A percentile compares a stretch with the other conserved stretches of the same genome.
Conservation (phyloP, 805 yeast genomes). For the Naumovozyma castellii region DNA sequence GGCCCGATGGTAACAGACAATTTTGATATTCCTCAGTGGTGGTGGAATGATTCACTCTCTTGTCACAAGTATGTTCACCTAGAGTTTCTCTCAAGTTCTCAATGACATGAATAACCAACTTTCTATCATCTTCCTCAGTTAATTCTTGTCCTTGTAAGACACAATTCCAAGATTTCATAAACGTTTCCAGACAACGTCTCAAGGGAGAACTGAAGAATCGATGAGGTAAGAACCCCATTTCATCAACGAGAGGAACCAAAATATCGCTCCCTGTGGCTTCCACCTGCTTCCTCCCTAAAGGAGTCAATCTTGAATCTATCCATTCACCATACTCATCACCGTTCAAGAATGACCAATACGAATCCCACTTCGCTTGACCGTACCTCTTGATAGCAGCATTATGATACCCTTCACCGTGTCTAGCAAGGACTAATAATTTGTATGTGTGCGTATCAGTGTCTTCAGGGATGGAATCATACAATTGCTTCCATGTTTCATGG, state of each 20-base stretch:
- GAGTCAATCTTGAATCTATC: conserved; percentile 47
- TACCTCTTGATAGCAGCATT: conserved; percentile 46
- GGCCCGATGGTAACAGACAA: conserved; percentile 14
- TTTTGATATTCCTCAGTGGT: conserved; percentile 14
- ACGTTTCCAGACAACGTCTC: conserved; percentile 53
- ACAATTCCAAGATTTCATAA: conserved; percentile 47
- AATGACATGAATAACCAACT: conserved; percentile 14
- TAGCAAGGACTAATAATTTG: conserved; percentile 22
- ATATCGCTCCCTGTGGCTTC: conserved; percentile 30
- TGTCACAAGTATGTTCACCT: conserved; percentile 53
- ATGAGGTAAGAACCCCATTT: conserved; percentile 49
- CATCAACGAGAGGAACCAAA: conserved; percentile 14
- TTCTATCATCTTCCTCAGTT: conserved; percentile 26
- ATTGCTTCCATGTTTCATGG: conserved; percentile 14
- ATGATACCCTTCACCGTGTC: conserved; percentile 68
- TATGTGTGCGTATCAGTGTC: conserved; percentile 14
- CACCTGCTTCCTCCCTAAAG: conserved; percentile 48
- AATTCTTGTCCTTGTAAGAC: conserved; percentile 12
- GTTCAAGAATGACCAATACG: conserved; percentile 40
- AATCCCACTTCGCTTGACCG: conserved; percentile 50
- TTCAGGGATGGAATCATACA: conserved; percentile 15
- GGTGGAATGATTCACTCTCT: conserved; percentile 30
- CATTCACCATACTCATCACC: conserved; percentile 48
- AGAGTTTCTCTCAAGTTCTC: conserved; percentile 53
- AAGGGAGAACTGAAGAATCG: conserved; percentile 53